A percentile compares a stretch with the other conserved stretches of the same genome.
Conservation (phyloP, 768 basidiomycete species). For the Russula olivacea region DNA sequence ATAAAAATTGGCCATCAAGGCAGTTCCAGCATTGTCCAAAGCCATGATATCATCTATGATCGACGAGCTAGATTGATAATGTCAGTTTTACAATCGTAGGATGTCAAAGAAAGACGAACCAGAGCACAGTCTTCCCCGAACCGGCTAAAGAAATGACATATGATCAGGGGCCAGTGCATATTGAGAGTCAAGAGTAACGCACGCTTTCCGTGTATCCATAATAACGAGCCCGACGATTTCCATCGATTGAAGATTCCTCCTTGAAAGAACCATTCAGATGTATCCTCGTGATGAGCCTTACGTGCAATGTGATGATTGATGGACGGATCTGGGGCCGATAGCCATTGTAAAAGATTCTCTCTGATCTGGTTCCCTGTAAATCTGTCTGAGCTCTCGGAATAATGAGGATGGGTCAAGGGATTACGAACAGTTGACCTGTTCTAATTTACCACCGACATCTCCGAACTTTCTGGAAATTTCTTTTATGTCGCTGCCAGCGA, state of each 20-base stretch:
- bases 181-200: not conserved
- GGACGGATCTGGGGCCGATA: not conserved
- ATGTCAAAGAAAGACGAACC: not conserved
- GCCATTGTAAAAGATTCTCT: not conserved
- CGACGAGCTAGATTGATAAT: not conserved
- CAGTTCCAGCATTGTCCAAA: not conserved
- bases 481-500: no score
- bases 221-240: not conserved
- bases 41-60: not conserved
- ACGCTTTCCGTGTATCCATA: conserved; percentile 2
- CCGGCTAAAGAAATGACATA: not conserved
- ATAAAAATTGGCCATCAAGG: not conserved
- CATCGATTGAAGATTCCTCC: not conserved
- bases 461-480: not conserved
- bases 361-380: not conserved
- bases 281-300: not conserved
- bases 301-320: not conserved
- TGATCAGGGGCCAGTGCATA: not conserved
- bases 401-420: no score
- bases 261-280: not conserved
- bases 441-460: not conserved
- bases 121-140: conserved; percentile 5
- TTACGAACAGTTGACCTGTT: not conserved
- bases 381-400: not conserved
- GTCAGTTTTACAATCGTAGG: not conserved